Base-by-base conservation (phyloP, 1,284 basidiomycete genomes). In the Microbotryum violaceum region DNA sequence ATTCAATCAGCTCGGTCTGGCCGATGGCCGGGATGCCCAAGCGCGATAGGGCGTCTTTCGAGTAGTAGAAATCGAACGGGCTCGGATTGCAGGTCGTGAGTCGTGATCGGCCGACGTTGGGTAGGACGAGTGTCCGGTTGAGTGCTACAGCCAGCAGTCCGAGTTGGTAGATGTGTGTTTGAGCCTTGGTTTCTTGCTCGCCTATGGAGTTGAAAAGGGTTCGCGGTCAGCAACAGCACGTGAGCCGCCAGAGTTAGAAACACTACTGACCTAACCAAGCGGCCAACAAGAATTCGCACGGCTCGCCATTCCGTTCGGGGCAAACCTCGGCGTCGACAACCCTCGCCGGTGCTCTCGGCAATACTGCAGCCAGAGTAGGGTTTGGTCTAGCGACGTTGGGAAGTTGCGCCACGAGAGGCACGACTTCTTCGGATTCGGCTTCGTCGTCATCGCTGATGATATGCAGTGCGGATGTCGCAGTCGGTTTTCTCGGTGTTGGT, bases 151-250 rank as follows among this genome's bases (percentile, higher is more conserved):
- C 70, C 25, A 73, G 62, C 10, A 74, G 59, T 3, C 70, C 73
- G 46, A 74, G 70, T 56, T 74, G 73, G 62, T 74, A 70, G 18
- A 74, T 52, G 54, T 74, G 73, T 50, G 65, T 60, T 50, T 73
- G 72, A 1, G 71, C 73, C 49, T 74, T 74, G 3, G 73, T 72
- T 49, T 74, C 73, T 62, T 74, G 73, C 60, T 74, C 73, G 27
- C 71, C 71, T 58, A 60, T 21, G 44, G 20, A 37, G 3, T 23
- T 42, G 6, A 50, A 27, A 23, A 20, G 37, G 37, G 4, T 42
- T 42, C 37, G 6, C 27, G n/a, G 48, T 47, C 48, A 56, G 49
- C 54, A 25, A 16, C 8, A 29, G 7, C 14, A 5, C 23, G 12
- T 21, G 52, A 37, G 16, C 9, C 7, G 21, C 14, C 16, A 25